Evolutionary conservation across 2,329 filamentous ascomycete genomes (phyloP).

Genomic region (Curvularia sp.): DNA sequence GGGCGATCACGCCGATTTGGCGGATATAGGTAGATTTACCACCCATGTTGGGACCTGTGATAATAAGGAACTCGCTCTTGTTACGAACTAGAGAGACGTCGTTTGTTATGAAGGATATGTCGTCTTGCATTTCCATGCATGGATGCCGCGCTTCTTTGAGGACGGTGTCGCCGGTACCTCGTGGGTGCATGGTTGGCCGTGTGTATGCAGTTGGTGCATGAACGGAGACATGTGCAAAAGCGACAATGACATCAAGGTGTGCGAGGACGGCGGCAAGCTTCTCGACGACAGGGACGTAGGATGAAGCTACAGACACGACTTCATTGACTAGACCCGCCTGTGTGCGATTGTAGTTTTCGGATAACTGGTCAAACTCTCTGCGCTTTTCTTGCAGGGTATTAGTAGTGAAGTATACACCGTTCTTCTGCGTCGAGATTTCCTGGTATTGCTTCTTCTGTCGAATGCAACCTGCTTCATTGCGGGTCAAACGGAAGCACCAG

Average conservation of each 20-base stretch:
- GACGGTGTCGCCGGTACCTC: conserved; percentile 85
- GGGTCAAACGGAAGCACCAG: conserved; percentile 93
- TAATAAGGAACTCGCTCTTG: conserved; percentile 89
- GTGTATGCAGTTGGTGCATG: conserved; percentile 93
- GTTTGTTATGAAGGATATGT: conserved; percentile 98
- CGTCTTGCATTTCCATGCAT: conserved; percentile 98
- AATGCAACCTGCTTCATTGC: conserved; percentile 89
- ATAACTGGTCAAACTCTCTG: conserved; percentile 91
- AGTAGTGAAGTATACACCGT: conserved; percentile 97
- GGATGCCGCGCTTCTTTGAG: conserved; percentile 95
- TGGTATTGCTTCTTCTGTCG: conserved; percentile 89
- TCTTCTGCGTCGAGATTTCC: conserved; percentile 98
- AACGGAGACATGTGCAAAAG: conserved; percentile 89
- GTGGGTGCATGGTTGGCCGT: conserved; percentile 85
- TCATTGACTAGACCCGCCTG: conserved; percentile 90
- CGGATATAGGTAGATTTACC: conserved; percentile 98
- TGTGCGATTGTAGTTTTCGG: conserved; percentile 92
- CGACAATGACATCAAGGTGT: conserved; percentile 93
- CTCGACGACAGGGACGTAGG: conserved; percentile 92
- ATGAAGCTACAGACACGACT: conserved; percentile 90
- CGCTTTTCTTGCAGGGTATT: conserved; percentile 78
- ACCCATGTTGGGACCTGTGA: conserved; percentile 98
- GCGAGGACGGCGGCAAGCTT: conserved; percentile 85
- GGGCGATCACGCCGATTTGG: conserved; percentile 92
- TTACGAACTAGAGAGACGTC: conserved; percentile 83